These are phyloP conservation scores for Marasmius tenuissimus DNA, from an alignment of 1,284 basidiomycete genomes.

Conservation along the genomic window DNA sequence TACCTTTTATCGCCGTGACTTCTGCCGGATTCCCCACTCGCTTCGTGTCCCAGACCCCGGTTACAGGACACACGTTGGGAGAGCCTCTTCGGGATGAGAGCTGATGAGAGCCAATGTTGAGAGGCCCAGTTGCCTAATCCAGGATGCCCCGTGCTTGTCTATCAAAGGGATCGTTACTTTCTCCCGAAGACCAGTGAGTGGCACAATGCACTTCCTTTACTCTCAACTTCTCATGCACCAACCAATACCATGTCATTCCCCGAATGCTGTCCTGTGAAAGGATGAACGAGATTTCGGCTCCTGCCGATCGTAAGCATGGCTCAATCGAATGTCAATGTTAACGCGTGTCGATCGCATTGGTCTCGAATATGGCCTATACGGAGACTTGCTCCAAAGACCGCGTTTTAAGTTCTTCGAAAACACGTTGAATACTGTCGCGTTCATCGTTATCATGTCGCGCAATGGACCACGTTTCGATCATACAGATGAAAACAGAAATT, in stretches of 20 bases:
- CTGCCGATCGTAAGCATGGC: conserved; percentile 29
- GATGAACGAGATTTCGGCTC: conserved; percentile 18
- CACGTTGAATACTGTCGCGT: conserved; percentile 62
- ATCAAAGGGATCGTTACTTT: conserved; percentile 5
- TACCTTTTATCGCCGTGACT: conserved; percentile 52
- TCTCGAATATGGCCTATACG: conserved; percentile 52
- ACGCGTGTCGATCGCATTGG: conserved; percentile 70
- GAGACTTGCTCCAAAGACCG: conserved; percentile 67
- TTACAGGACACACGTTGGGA: conserved; percentile 34
- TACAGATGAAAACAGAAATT: conserved; percentile 41
- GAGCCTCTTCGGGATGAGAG: conserved; percentile 49
- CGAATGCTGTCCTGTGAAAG: conserved; percentile 17
- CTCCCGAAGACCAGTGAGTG: conserved; percentile 15
- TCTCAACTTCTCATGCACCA: conserved; percentile 25
- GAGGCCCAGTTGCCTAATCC: conserved; percentile 58
- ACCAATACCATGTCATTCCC: conserved; percentile 9
- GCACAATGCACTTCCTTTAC: conserved; percentile 32
- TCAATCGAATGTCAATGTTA: conserved; percentile 37
- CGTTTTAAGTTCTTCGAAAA: conserved; percentile 61
- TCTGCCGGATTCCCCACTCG: conserved; percentile 55
- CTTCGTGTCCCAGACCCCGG: conserved; percentile 70
- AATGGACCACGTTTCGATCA: conserved; percentile 73
- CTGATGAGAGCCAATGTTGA: conserved; percentile 45
- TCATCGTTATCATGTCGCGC: conserved; percentile 69
- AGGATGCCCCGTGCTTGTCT: conserved; percentile 27